Evolutionary conservation across 352 stramenopile species (phyloP), one percentile per base, ranked within the genome.

Genomic region (Pythium aphanidermatum): DNA sequence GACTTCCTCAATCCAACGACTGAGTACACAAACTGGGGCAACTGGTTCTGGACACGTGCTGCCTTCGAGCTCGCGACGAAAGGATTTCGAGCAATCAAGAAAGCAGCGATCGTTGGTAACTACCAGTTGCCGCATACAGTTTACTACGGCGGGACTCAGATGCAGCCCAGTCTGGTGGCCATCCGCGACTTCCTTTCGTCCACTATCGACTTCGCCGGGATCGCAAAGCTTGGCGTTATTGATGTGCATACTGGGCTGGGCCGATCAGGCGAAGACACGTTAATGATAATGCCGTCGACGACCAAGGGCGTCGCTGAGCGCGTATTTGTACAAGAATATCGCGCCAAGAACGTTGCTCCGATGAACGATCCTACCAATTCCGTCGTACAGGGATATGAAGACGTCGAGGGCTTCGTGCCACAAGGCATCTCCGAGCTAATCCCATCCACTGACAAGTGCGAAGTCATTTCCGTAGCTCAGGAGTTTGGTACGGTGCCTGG

Each of bases 171-270:
- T 33, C 60, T 89, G 14, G 44, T 34, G 32, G 36, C 82, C 25
- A 39, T 96, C 1, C 58, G 77, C 14, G 19, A 73, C 19, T 95
- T 94, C 49, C 57, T 95, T 16, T 29, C 34, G 11, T 27, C 73
- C 24, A 59, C 84, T 29, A 40, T 91, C 11, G 32, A 80, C 23
- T 68, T 85, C 7, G 51, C 51, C 2, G 17, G 20, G 3, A 23
- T 83, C 2, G 56, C 33, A 5, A 68, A 65, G 23, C 60, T 89
- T 41, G 73, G 55, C 4, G 86, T 96, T 5, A 32, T 98, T 46
- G 91, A 98, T 59, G 85, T 97, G 9, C 93, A 98, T 61, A 98
- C 93, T 0, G 93, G 93, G 2, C 67, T 98, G 25, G 93, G 92
- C 4, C 46, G 66, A 14, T 43, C 70, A 24, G 81, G 75, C 20